A percentile compares a stretch with the other conserved stretches of the same genome.
These are phyloP conservation scores for Fomitopsis pinicola DNA, from an alignment of 1,284 basidiomycete species.

Conservation along the genomic window DNA sequence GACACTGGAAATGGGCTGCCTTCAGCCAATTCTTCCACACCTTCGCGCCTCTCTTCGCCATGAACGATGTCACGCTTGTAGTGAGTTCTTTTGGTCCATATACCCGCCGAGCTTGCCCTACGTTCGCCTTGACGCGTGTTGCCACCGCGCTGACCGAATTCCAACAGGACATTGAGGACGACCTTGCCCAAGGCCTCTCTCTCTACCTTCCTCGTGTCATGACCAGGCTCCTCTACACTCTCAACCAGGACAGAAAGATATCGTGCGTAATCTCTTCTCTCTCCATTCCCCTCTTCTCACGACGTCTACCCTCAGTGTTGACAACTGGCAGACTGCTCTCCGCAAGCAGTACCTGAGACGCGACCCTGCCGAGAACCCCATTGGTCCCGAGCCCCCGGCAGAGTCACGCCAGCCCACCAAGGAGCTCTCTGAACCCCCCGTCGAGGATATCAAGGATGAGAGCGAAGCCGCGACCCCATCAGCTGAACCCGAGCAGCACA, in stretches of 20 bases:
- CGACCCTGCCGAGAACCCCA: slow-evolving; percentile 63
- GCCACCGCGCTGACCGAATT: slow-evolving; percentile 11
- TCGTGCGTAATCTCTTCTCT: slow-evolving; percentile 44
- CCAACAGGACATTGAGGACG: slow-evolving; percentile 69
- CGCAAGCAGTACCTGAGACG: slow-evolving; percentile 71
- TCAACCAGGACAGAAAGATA: slow-evolving; percentile 79
- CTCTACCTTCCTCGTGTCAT: slow-evolving; percentile 67
- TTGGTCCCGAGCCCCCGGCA: slow-evolving; percentile 48
- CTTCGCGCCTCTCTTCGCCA: slow-evolving; percentile 61
- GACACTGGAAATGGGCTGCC: slow-evolving; percentile 81
- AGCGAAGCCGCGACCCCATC: not conserved
- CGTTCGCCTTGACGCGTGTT: slow-evolving; percentile 1
- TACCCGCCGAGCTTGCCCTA: slow-evolving; percentile 6
- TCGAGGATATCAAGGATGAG: slow-evolving; percentile 5
- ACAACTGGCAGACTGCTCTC: slow-evolving; percentile 72
- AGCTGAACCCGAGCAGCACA: not conserved
- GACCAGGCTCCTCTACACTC: slow-evolving; percentile 62
- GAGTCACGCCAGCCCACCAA: slow-evolving; percentile 22
- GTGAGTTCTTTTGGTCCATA: slow-evolving; percentile 38
- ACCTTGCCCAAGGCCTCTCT: slow-evolving; percentile 57
- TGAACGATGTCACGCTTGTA: slow-evolving; percentile 58
- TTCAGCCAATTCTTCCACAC: slow-evolving; percentile 80
- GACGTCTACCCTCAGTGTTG: slow-evolving; percentile 39
- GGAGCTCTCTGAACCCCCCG: slow-evolving; percentile 15
- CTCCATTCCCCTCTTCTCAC: slow-evolving; percentile 10